phyloP scores from a whole-genome alignment of 805 yeast genomes.

The Starmerella davenportii region DNA sequence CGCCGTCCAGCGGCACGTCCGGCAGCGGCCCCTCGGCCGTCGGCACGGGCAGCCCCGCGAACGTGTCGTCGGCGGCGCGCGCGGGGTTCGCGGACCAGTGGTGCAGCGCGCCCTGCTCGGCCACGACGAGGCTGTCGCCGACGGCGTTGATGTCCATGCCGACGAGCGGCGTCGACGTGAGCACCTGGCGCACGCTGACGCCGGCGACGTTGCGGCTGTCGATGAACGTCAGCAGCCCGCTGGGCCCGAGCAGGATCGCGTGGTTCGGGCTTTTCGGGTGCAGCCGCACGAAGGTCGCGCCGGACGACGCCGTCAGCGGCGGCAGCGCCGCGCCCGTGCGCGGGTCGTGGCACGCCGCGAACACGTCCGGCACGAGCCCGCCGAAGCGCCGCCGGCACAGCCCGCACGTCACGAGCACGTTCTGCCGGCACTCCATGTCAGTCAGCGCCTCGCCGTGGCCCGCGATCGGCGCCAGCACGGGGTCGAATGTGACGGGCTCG shows the following conservation, averaged over 20 bases:
- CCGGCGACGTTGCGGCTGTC: slow-evolving; percentile 67
- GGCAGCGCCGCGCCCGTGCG: slow-evolving; percentile 51
- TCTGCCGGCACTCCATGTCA: slow-evolving; percentile 24
- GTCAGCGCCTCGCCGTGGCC: slow-evolving; percentile 26
- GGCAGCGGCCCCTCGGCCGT: slow-evolving; percentile 18
- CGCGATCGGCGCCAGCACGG: slow-evolving; percentile 8
- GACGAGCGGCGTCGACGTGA: slow-evolving; percentile 30
- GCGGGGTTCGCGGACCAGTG: slow-evolving; percentile 49
- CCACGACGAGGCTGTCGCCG: slow-evolving; percentile 61
- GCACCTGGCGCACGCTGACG: slow-evolving; percentile 49
- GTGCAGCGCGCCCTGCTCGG: slow-evolving; percentile 45
- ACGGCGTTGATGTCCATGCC: slow-evolving; percentile 40
- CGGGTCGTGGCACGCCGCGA: slow-evolving; percentile 67
- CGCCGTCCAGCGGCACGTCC: slow-evolving; percentile 1
- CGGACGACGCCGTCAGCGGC: slow-evolving; percentile 77
- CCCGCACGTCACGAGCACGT: slow-evolving; percentile 52
- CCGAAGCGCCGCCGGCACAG: slow-evolving; percentile 43
- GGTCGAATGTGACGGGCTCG: slow-evolving; percentile 23
- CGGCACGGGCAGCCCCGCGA: slow-evolving; percentile 22
- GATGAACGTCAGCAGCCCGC: slow-evolving; percentile 72
- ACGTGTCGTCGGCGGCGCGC: slow-evolving; percentile 18
- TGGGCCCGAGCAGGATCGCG: slow-evolving; percentile 49
- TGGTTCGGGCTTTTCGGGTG: slow-evolving; percentile 77
- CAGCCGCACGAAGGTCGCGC: slow-evolving; percentile 65
- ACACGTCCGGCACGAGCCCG: slow-evolving; percentile 44